Evolutionary conservation across 495 filamentous ascomycete genomes (phyloP).

Genomic region (Penicillium herquei): DNA sequence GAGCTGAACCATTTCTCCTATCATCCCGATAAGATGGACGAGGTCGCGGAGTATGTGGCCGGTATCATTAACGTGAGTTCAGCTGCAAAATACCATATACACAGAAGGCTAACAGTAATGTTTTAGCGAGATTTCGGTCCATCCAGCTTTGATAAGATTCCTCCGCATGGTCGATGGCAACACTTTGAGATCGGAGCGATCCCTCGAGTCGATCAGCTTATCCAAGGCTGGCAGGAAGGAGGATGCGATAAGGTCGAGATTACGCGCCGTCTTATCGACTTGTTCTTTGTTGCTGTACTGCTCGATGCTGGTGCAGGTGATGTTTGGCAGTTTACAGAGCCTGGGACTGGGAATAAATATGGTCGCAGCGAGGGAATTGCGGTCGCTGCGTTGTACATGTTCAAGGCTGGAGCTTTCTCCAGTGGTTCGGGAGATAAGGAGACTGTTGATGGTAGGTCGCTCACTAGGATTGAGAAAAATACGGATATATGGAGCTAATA

Average conservation of each 20-base stretch:
- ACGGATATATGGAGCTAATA: background rate
- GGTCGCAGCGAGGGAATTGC: conserved; percentile 59
- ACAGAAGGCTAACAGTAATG: background rate
- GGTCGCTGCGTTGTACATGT: conserved; percentile 59
- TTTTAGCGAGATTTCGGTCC: conserved; percentile 80
- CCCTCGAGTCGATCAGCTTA: conserved; percentile 71
- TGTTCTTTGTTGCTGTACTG: conserved; percentile 87
- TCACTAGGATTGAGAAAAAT: background rate
- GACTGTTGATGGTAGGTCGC: conserved; percentile 26
- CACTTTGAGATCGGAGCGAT: conserved; percentile 84
- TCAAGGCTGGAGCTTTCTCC: conserved; percentile 49
- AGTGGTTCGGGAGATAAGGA: conserved; percentile 15
- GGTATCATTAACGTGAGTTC: conserved; percentile 31
- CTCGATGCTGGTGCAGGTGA: conserved; percentile 86
- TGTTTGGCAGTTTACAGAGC: conserved; percentile 61
- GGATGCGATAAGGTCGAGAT: conserved; percentile 67
- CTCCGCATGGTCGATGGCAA: conserved; percentile 84
- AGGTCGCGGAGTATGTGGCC: conserved; percentile 31
- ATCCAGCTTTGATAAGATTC: conserved; percentile 65
- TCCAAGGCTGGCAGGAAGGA: conserved; percentile 59
- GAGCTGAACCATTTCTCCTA: conserved; percentile 37
- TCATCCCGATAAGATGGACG: conserved; percentile 24
- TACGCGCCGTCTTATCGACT: conserved; percentile 74
- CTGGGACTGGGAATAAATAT: conserved; percentile 44
- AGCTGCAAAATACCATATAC: background rate